Percentiles rank a stretch among this genome's conserved stretches.
phyloP scores from a whole-genome alignment of 257 asterid genomes.

The Solanum microdontum region DNA sequence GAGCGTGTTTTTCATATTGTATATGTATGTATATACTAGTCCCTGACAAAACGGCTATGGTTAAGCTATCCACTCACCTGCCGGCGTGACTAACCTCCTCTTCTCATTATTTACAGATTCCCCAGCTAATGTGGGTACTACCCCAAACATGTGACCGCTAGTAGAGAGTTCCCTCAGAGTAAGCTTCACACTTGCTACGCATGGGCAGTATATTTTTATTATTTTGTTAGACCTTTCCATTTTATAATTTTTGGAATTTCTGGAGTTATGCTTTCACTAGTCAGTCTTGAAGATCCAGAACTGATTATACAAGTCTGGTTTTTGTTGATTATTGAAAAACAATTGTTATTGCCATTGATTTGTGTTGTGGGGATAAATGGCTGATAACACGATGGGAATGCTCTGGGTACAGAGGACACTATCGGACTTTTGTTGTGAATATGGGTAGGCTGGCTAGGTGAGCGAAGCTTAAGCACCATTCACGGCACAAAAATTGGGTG shows the following conservation, averaged over 20 bases:
- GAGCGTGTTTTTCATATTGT: not conserved
- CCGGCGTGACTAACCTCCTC: not conserved
- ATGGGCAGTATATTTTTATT: not conserved
- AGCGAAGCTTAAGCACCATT: not conserved
- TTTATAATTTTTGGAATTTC: not conserved
- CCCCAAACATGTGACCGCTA: not conserved
- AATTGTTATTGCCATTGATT: not conserved
- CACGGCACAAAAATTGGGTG: not conserved
- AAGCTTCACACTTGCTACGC: not conserved
- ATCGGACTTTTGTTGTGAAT: not conserved
- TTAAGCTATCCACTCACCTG: not conserved
- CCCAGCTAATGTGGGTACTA: not conserved
- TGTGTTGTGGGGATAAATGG: not conserved
- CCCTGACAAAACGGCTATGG: not conserved
- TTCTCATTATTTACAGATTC: not conserved
- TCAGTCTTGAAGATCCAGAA: not conserved
- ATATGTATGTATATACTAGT: not conserved
- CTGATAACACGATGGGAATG: not conserved
- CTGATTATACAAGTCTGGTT: not conserved
- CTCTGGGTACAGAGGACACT: not conserved
- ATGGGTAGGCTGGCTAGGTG: not conserved
- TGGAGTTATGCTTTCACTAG: not conserved
- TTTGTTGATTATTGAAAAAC: not conserved
- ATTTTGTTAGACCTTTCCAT: not conserved
- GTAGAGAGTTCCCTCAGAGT: not conserved